Evolutionary conservation across 306 rosid genomes (phyloP), one percentile per base, ranked within the genome.

Genomic region (Citrullus amarus): DNA sequence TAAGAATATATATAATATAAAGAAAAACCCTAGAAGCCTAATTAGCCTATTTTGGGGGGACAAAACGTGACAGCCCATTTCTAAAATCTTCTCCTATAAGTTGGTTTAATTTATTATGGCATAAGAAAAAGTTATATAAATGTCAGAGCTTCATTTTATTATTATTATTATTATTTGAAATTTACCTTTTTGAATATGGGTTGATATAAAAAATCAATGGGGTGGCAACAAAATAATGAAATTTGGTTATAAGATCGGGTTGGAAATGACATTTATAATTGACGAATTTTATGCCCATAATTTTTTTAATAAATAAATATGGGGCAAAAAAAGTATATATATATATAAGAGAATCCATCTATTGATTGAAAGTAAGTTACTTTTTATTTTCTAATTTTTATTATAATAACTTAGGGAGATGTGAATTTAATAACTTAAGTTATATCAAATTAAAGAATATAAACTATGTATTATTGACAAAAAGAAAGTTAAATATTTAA

Each of bases 21-120:
- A 18, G 1, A 7, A 34, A 16, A 66, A 8, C 5, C 50, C 72
- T 69, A 69, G 11, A 69, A 69, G 9, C 75, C 72, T 22, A 10
- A n/a, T 18, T 41, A 43, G 30, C 75, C 75, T 69, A 44, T 69
- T 69, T 41, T 20, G 11, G 44, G 55, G 56, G 56, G 76, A 69
- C 76, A 44, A 69, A 69, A 69, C 56, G 56, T 20, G 56, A 69
- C 76, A 44, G 20, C 76, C 76, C 36, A 43, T 44, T 66, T 67
- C 51, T 44, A 41, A 69, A 44, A 39, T 67, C 51, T 67, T 67
- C 56, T 43, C 56, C 76, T 67, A 67, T 20, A 69, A 18, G 32
- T 4, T 22, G 38, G 36, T 12, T 69, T 69, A 20, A 69, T 63
- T 63, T 34, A 69, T 39, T 20, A 41, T 17, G 28, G 34, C 18